Evolutionary conservation across 2,329 filamentous ascomycete species (phyloP), one percentile per base, ranked within the genome.

Genomic region (Alternaria sp.): DNA sequence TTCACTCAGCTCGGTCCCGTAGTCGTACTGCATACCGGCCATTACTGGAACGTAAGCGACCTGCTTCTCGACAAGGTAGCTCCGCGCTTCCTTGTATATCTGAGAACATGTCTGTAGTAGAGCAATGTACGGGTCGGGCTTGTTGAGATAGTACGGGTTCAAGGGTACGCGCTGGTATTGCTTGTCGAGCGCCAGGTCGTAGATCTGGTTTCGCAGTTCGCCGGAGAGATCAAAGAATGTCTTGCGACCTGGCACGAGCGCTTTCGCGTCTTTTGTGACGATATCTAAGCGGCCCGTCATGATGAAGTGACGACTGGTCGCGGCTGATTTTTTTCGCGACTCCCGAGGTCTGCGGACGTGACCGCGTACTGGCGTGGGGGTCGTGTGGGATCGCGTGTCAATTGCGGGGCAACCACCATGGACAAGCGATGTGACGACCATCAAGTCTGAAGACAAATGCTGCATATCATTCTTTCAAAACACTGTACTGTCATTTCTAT

Each of bases 171-270:
- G 51, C 13, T 51, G 56, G 44, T 44, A 56, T n/a, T 44, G 13
- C 15, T 25, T 49, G 7, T 28, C 32, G 28, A 62, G 36, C 5
- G 55, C 44, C 17, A 59, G 32, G n/a, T 21, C 21, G 43, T 55
- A 59, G 28, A 59, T 45, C 21, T 17, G 11, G n/a, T 62, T 62
- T 28, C 50, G 43, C n/a, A 59, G 17, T 25, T 63, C 61, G 32
- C 30, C 61, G 19, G 61, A 51, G 11, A 63, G 49, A n/a, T 17
- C 13, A 7, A 63, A 32, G 45, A 63, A 19, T 19, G 61, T 63
- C 21, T 19, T 25, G 12, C 56, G 40, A 9, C 36, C 32, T 21
- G 43, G 23, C 0, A 44, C 28, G 11, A 52, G 32, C 25, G 50
- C 45, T 6, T 51, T 32, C 28, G 44, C 30, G 9, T 50, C 17